Evolutionary conservation across 73 alveolate genomes (phyloP).

Genomic region (Blepharisma japonicum): DNA sequence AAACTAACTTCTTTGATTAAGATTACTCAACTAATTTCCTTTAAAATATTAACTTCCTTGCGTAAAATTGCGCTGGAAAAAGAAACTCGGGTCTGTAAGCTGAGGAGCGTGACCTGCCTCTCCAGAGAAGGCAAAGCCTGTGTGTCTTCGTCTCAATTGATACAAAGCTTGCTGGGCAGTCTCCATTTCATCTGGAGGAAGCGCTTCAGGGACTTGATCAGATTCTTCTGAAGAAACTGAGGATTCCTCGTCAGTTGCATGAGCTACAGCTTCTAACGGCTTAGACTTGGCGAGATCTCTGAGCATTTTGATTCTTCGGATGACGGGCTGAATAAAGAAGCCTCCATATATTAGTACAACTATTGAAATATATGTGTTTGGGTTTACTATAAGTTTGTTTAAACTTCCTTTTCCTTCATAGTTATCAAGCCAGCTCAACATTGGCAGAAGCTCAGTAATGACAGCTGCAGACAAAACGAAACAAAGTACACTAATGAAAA

Average conservation of each 20-base stretch:
- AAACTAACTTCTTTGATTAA: too few relatives aligned
- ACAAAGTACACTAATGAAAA: not conserved
- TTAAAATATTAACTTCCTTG: too few relatives aligned
- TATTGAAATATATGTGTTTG: conserved; percentile 18
- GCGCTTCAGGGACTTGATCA: not conserved
- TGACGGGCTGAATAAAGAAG: not conserved
- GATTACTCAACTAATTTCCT: too few relatives aligned
- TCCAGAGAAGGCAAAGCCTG: conserved; percentile 62
- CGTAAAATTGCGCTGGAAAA: not conserved
- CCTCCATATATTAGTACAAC: not conserved
- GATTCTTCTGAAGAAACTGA: too few relatives aligned
- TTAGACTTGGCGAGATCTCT: too few relatives aligned
- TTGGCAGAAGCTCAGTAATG: not conserved
- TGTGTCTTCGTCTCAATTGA: conserved; percentile 19
- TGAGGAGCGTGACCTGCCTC: conserved; percentile 67
- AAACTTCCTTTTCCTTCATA: conserved; percentile 13
- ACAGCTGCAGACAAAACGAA: not conserved
- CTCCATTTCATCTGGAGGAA: conserved; percentile 9
- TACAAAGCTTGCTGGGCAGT: not conserved
- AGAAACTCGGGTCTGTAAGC: conserved; percentile 42
- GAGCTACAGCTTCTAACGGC: too few relatives aligned
- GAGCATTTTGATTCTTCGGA: too few relatives aligned
- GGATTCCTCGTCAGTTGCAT: too few relatives aligned
- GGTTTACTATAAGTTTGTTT: not conserved
- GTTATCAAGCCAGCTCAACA: not conserved